Conservation (phyloP, 2,329 filamentous ascomycete genomes). For the Xylaria hypoxylon region DNA sequence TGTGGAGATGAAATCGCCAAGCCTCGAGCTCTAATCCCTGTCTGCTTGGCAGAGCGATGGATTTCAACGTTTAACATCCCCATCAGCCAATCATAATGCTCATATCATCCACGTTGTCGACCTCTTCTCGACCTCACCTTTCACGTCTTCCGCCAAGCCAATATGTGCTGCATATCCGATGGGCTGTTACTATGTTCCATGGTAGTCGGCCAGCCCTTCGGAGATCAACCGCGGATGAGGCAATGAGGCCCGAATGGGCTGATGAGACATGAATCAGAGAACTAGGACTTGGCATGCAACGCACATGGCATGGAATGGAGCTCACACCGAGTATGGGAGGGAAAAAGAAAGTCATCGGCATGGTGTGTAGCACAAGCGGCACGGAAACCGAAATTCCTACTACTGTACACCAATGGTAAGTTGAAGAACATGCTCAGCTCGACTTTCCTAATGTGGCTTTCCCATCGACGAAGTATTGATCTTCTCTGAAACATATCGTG, state of each 20-base stretch:
- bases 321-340: not conserved
- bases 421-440: not conserved
- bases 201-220: constrained; percentile 5
- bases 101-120: constrained; percentile 31
- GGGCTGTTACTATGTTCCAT: constrained; percentile 3
- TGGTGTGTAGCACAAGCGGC: not conserved
- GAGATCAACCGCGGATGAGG: constrained; percentile 23
- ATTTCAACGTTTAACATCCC: not conserved
- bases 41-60: constrained; percentile 26
- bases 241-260: constrained; percentile 7
- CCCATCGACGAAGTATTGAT: not conserved
- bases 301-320: not conserved
- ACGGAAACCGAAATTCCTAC: constrained; percentile 9
- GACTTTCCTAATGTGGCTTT: not conserved
- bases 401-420: not conserved
- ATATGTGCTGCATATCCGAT: constrained; percentile 27
- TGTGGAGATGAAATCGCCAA: constrained; percentile 29
- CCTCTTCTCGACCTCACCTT: constrained; percentile 19
- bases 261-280: constrained; percentile 2
- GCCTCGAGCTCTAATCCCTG: constrained; percentile 24
- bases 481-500: not conserved
- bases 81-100: constrained; percentile 23
- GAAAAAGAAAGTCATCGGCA: not conserved
- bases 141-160: constrained; percentile 27
- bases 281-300: constrained; percentile 6